Evolutionary conservation across 2,329 filamentous ascomycete genomes (phyloP).

Genomic region (Ophiostoma ulmi): DNA sequence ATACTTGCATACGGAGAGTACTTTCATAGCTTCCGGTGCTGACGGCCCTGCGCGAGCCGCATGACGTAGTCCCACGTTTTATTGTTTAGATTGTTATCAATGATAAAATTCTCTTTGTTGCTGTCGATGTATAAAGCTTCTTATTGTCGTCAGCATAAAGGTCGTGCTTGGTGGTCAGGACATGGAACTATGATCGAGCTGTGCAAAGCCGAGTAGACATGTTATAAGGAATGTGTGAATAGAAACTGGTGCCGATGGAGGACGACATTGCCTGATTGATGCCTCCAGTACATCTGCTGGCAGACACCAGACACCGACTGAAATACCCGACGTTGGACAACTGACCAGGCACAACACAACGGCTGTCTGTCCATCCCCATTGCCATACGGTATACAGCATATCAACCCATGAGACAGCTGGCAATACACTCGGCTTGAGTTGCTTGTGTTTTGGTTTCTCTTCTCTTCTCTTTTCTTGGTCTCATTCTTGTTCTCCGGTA

Average conservation of each 20-base stretch:
- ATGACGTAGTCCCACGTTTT: background rate
- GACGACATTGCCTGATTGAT: background rate
- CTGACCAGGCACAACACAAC: background rate
- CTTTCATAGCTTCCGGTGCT: background rate
- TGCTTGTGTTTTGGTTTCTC: background rate
- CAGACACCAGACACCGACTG: too few species aligned
- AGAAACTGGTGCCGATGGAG: background rate
- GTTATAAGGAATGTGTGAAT: background rate
- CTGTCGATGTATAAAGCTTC: too few species aligned
- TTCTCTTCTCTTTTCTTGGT: too few species aligned
- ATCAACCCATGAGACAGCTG: background rate
- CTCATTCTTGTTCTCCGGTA: too few species aligned
- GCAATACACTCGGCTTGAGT: background rate
- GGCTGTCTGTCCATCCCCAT: background rate
- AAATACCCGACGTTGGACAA: background rate
- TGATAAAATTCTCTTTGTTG: background rate
- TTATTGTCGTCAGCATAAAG: too few species aligned
- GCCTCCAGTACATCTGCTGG: too few species aligned
- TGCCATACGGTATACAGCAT: background rate
- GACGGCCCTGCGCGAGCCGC: background rate
- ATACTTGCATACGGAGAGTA: too few species aligned
- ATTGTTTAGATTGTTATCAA: background rate
- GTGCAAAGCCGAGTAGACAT: too few species aligned
- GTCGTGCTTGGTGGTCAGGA: too few species aligned
- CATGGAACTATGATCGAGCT: too few species aligned